Base-by-base conservation (phyloP, 164 flowering plant species). In the Magnolia sinica region DNA sequence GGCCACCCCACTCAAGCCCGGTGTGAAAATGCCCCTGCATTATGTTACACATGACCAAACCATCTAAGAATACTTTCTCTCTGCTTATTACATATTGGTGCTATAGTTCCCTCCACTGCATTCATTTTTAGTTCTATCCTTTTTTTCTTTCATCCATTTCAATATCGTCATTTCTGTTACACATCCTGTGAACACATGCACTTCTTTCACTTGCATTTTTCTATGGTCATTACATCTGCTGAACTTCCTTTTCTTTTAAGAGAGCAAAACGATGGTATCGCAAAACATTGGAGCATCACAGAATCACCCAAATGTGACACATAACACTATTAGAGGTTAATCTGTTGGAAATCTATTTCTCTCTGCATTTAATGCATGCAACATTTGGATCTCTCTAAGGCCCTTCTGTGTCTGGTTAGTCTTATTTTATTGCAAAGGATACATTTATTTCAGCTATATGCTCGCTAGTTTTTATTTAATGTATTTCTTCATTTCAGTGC, bases 401-500 rank as follows among this genome's bases (percentile, higher is more conserved):
- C 4, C 29, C 31, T 68, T 55, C 61, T 55, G 16, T 16, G 18
- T 37, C 13, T 55, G 61, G 61, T 55, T 55, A 55, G 18, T 55
- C 61, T 16, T 55, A 16, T 55, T 10, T 55, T 55, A 16, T 55
- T 11, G 61, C 61, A 55, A 11, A 55, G 11, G 13, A 16, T 55
- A 55, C 45, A 55, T 55, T 55, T 55, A 16, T 16, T 55, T 11
- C 61, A 55, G 61, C 19, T 55, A 3, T 9, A 55, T 11, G 10
- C 61, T 55, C 2, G 19, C 61, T 55, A 55, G 61, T 55, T 11
- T 55, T 55, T 55, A 16, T 68, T 13, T 10, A 65, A 65, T 65
- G 68, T 70, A n/a, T 70, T 70, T 70, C 58, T 75, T 31, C 64
- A 13, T 77, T 81, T 70, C 87, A 91, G 93, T 87, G 76, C 85